Base-by-base conservation (phyloP, 805 yeast genomes). In the Kuraishia capsulata region DNA sequence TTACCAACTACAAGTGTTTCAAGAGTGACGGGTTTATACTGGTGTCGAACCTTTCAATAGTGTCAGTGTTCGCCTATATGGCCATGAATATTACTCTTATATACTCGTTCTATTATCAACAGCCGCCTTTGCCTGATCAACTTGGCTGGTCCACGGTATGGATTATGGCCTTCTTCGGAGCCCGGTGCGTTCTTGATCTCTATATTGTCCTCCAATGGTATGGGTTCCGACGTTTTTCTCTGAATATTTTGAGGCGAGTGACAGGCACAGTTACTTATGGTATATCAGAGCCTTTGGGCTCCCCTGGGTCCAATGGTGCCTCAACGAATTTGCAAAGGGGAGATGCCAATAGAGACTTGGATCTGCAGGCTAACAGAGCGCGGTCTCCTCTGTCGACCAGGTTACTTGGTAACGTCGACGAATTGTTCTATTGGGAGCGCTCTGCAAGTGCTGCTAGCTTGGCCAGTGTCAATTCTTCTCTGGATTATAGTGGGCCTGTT, bases 401-500 rank as follows among this genome's bases (percentile, higher is more conserved):
- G n/a, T n/a, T n/a, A n/a, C n/a, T n/a, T n/a, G n/a, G n/a, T n/a
- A n/a, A n/a, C n/a, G 11, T 11, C 26, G 26, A 24, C 26, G 26
- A 24, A 9, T 11, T 24, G 8, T 24, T 24, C 26, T 24, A 24
- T 24, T 28, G 31, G 31, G 34, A 42, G 28, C 40, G 33, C 5
- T n/a, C 36, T 19, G n/a, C 30, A 20, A 4, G 20, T 11, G 18
- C 13, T 14, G 6, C 20, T n/a, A 23, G 5, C 31, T 4, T 14
- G 20, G 18, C 11, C 31, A 16, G 19, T n/a, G 26, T 13, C 11
- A 4, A 18, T 30, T 3, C 30, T 18, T 17, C 11, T 30, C 24
- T 39, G 4, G 42, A 46, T 1, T 45, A 44, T 14, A 43, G 42
- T 29, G 55, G 54, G 2, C 62, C 62, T 1, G 51, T 57, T 5